These are phyloP conservation scores for Mycena maculata DNA, from an alignment of 768 basidiomycete genomes.

Conservation along the genomic window DNA sequence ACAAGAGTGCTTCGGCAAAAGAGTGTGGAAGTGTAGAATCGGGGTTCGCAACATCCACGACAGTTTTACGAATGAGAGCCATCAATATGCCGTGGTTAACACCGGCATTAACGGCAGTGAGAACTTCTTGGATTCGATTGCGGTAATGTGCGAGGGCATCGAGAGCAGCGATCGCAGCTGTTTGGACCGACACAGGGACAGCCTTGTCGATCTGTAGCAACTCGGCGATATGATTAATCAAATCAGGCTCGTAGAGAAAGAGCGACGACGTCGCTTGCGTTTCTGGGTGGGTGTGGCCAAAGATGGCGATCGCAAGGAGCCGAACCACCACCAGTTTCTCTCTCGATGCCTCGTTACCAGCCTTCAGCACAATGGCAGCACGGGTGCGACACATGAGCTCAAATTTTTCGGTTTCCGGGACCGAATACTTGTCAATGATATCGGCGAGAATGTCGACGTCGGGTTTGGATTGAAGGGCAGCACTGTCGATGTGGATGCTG, in stretches of 20 bases:
- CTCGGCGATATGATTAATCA: conserved; percentile 89
- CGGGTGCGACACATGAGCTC: conserved; percentile 90
- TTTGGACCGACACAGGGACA: conserved; percentile 79
- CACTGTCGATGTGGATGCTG: conserved; percentile 71
- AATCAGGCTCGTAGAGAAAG: conserved; percentile 95
- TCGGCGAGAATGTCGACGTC: conserved; percentile 86
- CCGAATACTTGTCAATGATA: conserved; percentile 68
- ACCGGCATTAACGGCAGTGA: conserved; percentile 92
- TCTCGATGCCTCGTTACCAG: conserved; percentile 68
- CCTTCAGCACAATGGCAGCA: conserved; percentile 74
- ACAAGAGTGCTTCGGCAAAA: conserved; percentile 86
- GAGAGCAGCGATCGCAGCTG: conserved; percentile 87
- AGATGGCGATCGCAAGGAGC: conserved; percentile 90
- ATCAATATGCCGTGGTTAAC: conserved; percentile 97
- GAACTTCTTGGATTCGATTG: conserved; percentile 84
- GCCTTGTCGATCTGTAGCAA: conserved; percentile 84
- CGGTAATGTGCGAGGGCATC: conserved; percentile 92
- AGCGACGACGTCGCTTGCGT: conserved; percentile 80
- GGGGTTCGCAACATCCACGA: conserved; percentile 74
- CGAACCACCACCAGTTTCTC: conserved; percentile 85
- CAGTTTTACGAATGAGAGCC: conserved; percentile 86
- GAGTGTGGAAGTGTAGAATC: conserved; percentile 76
- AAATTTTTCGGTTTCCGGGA: conserved; percentile 88
- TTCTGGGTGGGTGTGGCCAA: conserved; percentile 88
- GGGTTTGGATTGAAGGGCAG: conserved; percentile 67